Conservation (phyloP, 2,329 filamentous ascomycete species). For the Hypocrella siamensis region DNA sequence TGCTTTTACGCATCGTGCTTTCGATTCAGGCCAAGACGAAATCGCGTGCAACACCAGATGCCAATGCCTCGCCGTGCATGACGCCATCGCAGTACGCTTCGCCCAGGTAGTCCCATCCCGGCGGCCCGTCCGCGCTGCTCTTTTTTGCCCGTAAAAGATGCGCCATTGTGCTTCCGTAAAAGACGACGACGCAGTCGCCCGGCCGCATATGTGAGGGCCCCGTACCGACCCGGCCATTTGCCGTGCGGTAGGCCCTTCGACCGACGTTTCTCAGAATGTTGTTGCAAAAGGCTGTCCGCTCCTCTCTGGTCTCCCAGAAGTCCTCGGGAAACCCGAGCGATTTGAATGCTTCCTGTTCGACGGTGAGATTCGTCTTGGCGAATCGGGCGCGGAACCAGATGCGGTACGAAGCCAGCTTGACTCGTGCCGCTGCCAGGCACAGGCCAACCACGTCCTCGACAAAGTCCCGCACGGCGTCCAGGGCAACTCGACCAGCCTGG, state of each 20-base stretch:
- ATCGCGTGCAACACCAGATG: neutral
- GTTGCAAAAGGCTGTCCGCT: slow-evolving; percentile 5
- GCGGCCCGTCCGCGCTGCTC: too few relatives aligned
- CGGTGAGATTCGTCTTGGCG: slow-evolving; percentile 1
- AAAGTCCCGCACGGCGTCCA: slow-evolving; percentile 5
- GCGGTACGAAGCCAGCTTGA: slow-evolving; percentile 1
- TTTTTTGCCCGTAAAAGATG: slow-evolving; percentile 9
- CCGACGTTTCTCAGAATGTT: slow-evolving; percentile 8
- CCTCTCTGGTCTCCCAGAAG: neutral
- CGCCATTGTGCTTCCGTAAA: slow-evolving; percentile 14
- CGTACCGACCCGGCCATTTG: slow-evolving; percentile 13
- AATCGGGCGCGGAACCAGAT: slow-evolving; percentile 5
- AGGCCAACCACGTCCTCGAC: slow-evolving; percentile 5
- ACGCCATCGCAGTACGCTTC: slow-evolving; percentile 18
- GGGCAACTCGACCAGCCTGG: slow-evolving; percentile 1
- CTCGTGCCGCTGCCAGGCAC: slow-evolving; percentile 4
- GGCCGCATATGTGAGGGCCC: slow-evolving; percentile 9
- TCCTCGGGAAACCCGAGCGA: slow-evolving; percentile 6
- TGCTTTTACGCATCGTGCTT: too few relatives aligned
- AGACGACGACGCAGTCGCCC: slow-evolving; percentile 13
- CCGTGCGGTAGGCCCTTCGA: slow-evolving; percentile 13
- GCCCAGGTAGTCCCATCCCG: slow-evolving; percentile 12
- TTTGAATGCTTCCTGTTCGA: slow-evolving; percentile 1
- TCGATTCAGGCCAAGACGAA: slow-evolving; percentile 4
- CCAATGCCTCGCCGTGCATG: slow-evolving; percentile 16